These are phyloP conservation scores for Talaromyces sp. DNA, from an alignment of 2,329 filamentous ascomycete species.

Conservation along the genomic window DNA sequence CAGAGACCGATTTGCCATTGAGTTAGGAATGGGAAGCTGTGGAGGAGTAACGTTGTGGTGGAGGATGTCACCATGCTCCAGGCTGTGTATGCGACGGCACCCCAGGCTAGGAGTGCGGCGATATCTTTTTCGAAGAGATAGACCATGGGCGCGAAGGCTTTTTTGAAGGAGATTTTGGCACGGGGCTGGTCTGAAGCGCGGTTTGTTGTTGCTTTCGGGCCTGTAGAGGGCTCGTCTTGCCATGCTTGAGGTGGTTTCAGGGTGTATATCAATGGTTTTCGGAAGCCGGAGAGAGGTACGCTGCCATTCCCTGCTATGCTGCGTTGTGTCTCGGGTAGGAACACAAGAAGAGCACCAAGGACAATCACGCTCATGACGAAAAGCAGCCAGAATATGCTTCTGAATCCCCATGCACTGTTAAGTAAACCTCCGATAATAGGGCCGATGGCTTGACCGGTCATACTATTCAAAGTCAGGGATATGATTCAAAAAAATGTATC, in stretches of 20 bases:
- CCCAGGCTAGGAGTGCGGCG: conserved; percentile 31
- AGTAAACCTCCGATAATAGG: conserved; percentile 32
- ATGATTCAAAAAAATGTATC: neutral
- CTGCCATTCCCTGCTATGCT: conserved; percentile 34
- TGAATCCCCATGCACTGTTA: conserved; percentile 26
- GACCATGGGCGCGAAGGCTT: neutral
- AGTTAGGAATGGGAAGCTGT: conserved; percentile 29
- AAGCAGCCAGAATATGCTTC: conserved; percentile 34
- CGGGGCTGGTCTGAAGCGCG: neutral
- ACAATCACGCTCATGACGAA: conserved; percentile 25
- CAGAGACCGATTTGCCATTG: conserved; percentile 22
- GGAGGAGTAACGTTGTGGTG: conserved; percentile 33
- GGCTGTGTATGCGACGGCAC: conserved; percentile 32
- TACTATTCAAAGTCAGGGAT: conserved; percentile 12
- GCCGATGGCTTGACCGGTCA: conserved; percentile 27
- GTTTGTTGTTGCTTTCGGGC: neutral
- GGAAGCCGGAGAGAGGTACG: conserved; percentile 19
- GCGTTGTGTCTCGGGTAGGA: conserved; percentile 34
- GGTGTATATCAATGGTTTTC: conserved; percentile 15
- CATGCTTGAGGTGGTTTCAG: neutral
- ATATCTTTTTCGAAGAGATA: conserved; percentile 30
- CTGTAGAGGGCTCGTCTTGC: neutral
- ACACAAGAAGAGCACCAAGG: conserved; percentile 21
- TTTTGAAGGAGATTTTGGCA: neutral
- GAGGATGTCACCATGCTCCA: conserved; percentile 36